Base-by-base conservation (phyloP, 371 early-diverging fungal genomes). In the Actinomortierella wolfii region DNA sequence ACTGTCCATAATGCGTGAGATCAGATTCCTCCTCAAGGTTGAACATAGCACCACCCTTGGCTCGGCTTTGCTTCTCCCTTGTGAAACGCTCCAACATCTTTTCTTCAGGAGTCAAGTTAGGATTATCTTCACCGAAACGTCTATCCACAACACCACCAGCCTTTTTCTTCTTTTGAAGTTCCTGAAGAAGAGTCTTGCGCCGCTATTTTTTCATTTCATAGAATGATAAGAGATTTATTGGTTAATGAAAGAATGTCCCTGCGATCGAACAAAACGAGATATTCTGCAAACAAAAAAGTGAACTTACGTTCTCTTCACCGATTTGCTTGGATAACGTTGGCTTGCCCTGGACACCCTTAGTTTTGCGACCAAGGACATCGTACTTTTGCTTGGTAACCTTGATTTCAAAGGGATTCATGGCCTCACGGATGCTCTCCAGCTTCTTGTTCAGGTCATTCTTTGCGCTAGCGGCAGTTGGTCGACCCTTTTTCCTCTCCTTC, bases 31-130 rank as follows among this genome's bases (percentile, higher is more conserved):
- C 92, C 40, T 95, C 95, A 45, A 96, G 81, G 64, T 96, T 97
- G 77, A 87, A 97, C 69, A 91, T 56, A 21, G 81, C 77, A 4
- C 73, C 61, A 0, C 76, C 56, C 48, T 75, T 68, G 41, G 74
- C 59, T 43, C 58, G 58, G 57, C 64, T 67, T 56, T 78, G 63
- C 49, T 56, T 85, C 80, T 97, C 97, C 47, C 78, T 80, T n/a
- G 95, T 91, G 77, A 94, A 96, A 68, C 98, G 86, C 77, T 89
- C 89, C 79, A 96, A 64, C 97, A 97, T 95, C 67, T 92, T 94
- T 57, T 98, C 98, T 81, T 98, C 98, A 2, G 92, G 83, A 34
- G 94, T 90, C 88, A 97, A 79, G 26, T 76, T 82, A 17, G 92
- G 86, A 63, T 96, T 86, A 70, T 89, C 89, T 75, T 97, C 98